Evolutionary conservation across 23 red algal genomes (phyloP).

Genomic region (Cyanidium caldarium): DNA sequence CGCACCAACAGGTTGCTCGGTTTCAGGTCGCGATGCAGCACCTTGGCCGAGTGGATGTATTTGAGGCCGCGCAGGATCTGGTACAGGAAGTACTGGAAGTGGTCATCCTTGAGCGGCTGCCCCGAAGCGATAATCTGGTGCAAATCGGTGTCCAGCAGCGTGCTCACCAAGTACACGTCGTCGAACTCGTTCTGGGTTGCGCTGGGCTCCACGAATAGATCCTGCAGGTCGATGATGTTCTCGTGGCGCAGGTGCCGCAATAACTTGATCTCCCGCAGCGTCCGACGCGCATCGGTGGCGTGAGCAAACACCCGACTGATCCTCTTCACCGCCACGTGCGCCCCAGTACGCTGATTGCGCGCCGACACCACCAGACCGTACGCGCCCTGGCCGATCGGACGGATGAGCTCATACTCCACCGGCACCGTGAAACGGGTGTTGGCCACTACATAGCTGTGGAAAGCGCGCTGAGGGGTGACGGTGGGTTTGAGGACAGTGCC

Average conservation of each 20-base stretch:
- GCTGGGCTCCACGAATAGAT: constrained; percentile 47
- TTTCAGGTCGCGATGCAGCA: constrained; percentile 78
- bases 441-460: background rate
- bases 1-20: constrained; percentile 69
- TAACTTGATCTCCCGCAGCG: constrained; percentile 78
- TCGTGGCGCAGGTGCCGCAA: constrained; percentile 50
- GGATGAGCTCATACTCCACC: constrained; percentile 45
- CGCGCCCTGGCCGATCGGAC: constrained; percentile 62
- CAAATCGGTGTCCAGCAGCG: constrained; percentile 95
- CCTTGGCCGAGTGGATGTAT: constrained; percentile 80
- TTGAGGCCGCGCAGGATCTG: constrained; percentile 75
- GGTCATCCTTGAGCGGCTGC: constrained; percentile 40
- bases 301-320: constrained; percentile 73
- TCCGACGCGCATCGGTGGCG: constrained; percentile 73
- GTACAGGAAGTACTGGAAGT: constrained; percentile 80
- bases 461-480: background rate
- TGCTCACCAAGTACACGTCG: constrained; percentile 84
- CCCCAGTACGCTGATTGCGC: constrained; percentile 10
- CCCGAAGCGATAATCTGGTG: constrained; percentile 52
- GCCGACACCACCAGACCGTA: constrained; percentile 79
- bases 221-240: constrained; percentile 62
- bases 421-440: constrained; percentile 60
- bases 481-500: no score
- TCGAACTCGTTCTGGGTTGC: constrained; percentile 43
- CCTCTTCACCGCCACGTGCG: constrained; percentile 77